Evolutionary conservation across 352 stramenopile species (phyloP), one percentile per base, ranked within the genome.

Genomic region (Thraustotheca clavata): DNA sequence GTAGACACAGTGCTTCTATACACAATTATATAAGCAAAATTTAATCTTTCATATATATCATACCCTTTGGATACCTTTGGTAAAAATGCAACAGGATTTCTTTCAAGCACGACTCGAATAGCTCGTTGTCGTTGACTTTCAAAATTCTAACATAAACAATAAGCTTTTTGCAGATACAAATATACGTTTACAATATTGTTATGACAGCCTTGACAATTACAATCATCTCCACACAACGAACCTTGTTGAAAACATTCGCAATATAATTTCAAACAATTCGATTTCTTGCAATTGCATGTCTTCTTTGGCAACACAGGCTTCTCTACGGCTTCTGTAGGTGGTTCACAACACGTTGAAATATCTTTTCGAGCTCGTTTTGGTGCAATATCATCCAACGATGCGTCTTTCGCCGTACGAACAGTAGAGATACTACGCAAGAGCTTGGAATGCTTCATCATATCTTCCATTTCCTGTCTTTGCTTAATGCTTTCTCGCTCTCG

Each of bases 221-320:
- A 93, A 31, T 73, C 75, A 16, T 87, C 74, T 16, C 70, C 69
- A 59, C 81, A 93, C 39, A 77, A 73, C 34, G 54, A 62, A 39
- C 75, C 75, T 12, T 70, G 70, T 11, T 79, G 72, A 61, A 93
- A 91, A 50, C 84, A 93, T 67, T 91, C 79, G 68, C 83, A 93
- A 59, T 93, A 93, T 38, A 98, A 79, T 75, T 99, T 98, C 18
- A 98, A 83, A 70, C 96, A 99, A 60, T 87, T 83, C 0, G 92
- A 98, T 60, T 98, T 98, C 75, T 98, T 98, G 75, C 94, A 98
- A 63, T 96, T 98, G 73, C 96, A 99, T 20, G 68, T 39, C 49
- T 69, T 73, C 35, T 32, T 62, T 5, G 54, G 54, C 22, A 62
- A 18, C 5, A 29, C 5, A 16, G 54, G n/a, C n/a, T n/a, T n/a